These are phyloP conservation scores for Penicillium ochrochloron DNA, from an alignment of 495 filamentous ascomycete species.

Conservation along the genomic window DNA sequence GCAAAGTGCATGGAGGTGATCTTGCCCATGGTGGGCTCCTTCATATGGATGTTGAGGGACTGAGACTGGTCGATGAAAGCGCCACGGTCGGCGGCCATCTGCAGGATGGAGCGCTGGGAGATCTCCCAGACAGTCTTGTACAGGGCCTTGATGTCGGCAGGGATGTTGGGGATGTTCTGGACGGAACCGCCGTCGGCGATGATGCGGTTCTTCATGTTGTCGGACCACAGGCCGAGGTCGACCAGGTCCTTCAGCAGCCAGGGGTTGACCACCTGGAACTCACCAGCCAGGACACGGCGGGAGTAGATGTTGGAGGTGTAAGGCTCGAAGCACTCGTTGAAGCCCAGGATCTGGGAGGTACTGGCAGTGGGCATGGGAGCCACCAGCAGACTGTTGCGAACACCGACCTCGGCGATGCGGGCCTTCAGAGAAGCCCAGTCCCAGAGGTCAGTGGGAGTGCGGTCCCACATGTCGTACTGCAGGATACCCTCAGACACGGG, in stretches of 20 bases:
- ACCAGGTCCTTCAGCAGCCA: constrained; percentile 98
- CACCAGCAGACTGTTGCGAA: constrained; percentile 92
- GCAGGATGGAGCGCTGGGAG: constrained; percentile 90
- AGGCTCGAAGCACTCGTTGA: constrained; percentile 99
- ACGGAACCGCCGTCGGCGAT: constrained; percentile 95
- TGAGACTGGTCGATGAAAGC: constrained; percentile 99
- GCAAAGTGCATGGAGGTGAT: constrained; percentile 99
- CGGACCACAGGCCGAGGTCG: constrained; percentile 97
- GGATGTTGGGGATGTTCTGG: constrained; percentile 95
- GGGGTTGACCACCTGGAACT: constrained; percentile 99
- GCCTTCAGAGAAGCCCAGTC: constrained; percentile 91
- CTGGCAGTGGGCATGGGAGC: constrained; percentile 98
- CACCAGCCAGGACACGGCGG: constrained; percentile 94
- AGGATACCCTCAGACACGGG: constrained; percentile 94
- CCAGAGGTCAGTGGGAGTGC: constrained; percentile 92
- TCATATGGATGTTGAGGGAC: constrained; percentile 98
- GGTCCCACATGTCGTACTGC: constrained; percentile 98
- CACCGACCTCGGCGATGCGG: constrained; percentile 85
- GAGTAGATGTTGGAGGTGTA: constrained; percentile 99
- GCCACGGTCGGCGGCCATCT: constrained; percentile 98
- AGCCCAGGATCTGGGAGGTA: constrained; percentile 94
- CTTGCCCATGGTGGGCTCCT: constrained; percentile 99
- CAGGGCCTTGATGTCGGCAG: constrained; percentile 90
- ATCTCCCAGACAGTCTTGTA: constrained; percentile 99
- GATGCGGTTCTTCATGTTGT: constrained; percentile 99